Percentiles rank a stretch among this genome's conserved stretches.
Conservation (phyloP, 768 basidiomycete species). For the Boletus speciosus region DNA sequence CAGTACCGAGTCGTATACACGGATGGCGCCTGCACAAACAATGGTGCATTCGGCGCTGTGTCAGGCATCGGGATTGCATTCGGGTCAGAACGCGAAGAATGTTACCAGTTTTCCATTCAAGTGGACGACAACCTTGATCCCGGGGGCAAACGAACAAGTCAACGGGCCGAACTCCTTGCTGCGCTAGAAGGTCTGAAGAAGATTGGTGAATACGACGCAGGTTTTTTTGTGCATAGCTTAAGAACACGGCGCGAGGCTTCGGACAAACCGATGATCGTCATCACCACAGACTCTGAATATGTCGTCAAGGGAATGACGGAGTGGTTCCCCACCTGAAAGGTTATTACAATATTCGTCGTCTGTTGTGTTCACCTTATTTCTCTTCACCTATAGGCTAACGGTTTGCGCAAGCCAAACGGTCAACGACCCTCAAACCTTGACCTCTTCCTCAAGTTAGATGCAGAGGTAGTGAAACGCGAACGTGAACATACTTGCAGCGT, state of each 20-base stretch:
- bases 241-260: not conserved
- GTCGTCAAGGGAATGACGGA: constrained; percentile 5
- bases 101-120: constrained; percentile 14
- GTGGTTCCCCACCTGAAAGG: constrained; percentile 7
- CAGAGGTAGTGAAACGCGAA: not conserved
- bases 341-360: not conserved
- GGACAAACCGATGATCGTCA: not conserved
- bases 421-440: no score
- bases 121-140: constrained; percentile 24
- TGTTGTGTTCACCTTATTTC: not conserved
- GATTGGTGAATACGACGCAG: constrained; percentile 24
- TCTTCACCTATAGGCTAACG: no score
- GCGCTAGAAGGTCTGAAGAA: constrained; percentile 27
- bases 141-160: constrained; percentile 23
- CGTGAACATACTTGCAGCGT: constrained; percentile 9
- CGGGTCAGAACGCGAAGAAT: not conserved
- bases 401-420: no score
- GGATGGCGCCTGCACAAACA: constrained; percentile 33
- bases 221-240: not conserved
- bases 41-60: constrained; percentile 23
- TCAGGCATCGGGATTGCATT: constrained; percentile 8
- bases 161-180: constrained; percentile 32
- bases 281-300: constrained; percentile 5
- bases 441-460: no score
- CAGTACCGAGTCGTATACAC: constrained; percentile 26